These are phyloP conservation scores for Krasilnikovozyma curviuscula DNA, from an alignment of 768 basidiomycete species.

Conservation along the genomic window DNA sequence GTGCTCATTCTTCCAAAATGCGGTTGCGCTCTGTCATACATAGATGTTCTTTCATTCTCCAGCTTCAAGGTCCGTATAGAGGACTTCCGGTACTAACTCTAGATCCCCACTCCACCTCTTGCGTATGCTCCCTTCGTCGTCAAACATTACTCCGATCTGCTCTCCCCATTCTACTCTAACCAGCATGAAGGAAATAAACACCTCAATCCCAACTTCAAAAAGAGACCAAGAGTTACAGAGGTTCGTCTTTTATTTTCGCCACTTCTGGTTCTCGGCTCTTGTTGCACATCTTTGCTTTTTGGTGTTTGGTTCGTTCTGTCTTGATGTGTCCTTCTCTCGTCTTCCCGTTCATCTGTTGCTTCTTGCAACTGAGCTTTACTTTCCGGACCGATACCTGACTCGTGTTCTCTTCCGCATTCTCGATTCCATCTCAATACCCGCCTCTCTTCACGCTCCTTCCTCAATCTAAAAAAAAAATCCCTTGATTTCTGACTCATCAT, in stretches of 20 bases:
- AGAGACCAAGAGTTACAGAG: constrained; percentile 95
- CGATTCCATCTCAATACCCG: constrained; percentile 10
- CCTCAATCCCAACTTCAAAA: constrained; percentile 82
- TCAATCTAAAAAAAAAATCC: no score
- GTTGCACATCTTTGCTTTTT: constrained; percentile 1
- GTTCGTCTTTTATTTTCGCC: constrained; percentile 34
- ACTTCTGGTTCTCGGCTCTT: constrained; percentile 2
- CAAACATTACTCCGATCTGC: no score
- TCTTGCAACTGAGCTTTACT: neutral
- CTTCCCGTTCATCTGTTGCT: constrained; percentile 11
- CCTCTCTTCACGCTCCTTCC: constrained; percentile 13
- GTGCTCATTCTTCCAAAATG: no score
- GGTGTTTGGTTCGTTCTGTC: neutral
- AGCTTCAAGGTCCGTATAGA: no score
- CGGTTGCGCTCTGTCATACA: no score
- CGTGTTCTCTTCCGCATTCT: neutral
- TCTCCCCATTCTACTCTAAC: no score
- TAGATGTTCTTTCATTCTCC: no score
- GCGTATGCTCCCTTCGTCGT: no score
- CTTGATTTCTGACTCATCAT: neutral
- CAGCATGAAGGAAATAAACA: constrained; percentile 74
- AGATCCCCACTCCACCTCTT: no score
- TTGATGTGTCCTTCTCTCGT: neutral
- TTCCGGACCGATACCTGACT: neutral
- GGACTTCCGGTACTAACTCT: no score